Conservation (phyloP, 805 yeast species). For the Candida maesae region DNA sequence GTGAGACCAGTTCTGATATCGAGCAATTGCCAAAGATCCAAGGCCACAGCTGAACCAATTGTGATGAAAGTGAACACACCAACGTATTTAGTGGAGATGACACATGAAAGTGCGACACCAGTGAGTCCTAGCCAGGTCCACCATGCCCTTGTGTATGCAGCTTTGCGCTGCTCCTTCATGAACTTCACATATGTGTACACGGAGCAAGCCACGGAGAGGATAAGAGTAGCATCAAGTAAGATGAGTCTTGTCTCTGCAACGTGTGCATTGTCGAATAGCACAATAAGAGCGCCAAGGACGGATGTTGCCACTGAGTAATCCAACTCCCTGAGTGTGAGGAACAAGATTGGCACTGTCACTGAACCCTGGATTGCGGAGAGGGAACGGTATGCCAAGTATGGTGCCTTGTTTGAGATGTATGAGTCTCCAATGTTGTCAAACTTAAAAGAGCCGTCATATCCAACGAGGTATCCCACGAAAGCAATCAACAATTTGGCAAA, state of each 20-base stretch:
- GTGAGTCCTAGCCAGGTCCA: slow-evolving; percentile 83
- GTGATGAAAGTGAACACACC: slow-evolving; percentile 90
- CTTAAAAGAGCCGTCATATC: slow-evolving; percentile 89
- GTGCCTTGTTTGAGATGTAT: slow-evolving; percentile 75
- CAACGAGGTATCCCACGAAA: slow-evolving; percentile 79
- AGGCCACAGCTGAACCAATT: slow-evolving; percentile 79
- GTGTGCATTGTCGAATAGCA: slow-evolving; percentile 87
- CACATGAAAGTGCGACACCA: slow-evolving; percentile 84
- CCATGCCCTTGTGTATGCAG: slow-evolving; percentile 73
- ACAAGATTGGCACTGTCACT: slow-evolving; percentile 77
- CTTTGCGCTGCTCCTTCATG: slow-evolving; percentile 56
- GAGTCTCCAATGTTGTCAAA: slow-evolving; percentile 86
- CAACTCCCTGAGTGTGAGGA: slow-evolving; percentile 79
- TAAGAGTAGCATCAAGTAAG: slow-evolving; percentile 84
- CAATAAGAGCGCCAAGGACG: slow-evolving; percentile 68
- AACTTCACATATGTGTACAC: slow-evolving; percentile 77
- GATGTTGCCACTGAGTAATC: slow-evolving; percentile 78
- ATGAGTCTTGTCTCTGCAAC: slow-evolving; percentile 87
- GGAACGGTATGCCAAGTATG: slow-evolving; percentile 79
- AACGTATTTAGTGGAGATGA: slow-evolving; percentile 92
- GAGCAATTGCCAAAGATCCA: slow-evolving; percentile 85
- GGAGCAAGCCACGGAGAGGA: slow-evolving; percentile 77
- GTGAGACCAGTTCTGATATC: slow-evolving; percentile 68
- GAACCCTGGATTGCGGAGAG: slow-evolving; percentile 80
- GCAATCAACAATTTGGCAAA: slow-evolving; percentile 94